Conservation (phyloP, 768 basidiomycete genomes). For the Tephrocybe sp. region DNA sequence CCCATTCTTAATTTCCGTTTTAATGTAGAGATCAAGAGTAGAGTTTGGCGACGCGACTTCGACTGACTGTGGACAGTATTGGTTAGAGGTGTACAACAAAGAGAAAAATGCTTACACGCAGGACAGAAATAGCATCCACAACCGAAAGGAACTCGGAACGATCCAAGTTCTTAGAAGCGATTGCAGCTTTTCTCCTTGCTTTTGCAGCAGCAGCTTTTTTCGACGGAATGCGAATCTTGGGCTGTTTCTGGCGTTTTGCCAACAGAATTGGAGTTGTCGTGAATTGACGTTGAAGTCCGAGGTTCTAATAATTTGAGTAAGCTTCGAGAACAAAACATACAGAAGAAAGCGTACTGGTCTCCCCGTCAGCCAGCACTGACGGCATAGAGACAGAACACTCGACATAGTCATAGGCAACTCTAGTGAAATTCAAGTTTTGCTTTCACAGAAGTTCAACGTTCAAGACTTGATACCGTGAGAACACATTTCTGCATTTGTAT, state of each 20-base stretch:
- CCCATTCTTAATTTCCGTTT: constrained; percentile 77
- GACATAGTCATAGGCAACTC: constrained; percentile 8
- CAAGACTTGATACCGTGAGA: constrained; percentile 14
- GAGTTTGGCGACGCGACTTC: constrained; percentile 77
- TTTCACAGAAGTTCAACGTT: too few species aligned
- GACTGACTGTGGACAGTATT: constrained; percentile 56
- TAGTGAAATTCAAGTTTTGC: background rate
- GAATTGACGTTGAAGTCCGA: constrained; percentile 42
- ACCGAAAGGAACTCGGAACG: constrained; percentile 68
- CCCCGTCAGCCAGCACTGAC: constrained; percentile 24
- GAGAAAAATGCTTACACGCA: constrained; percentile 53
- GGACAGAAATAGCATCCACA: constrained; percentile 62
- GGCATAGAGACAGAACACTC: constrained; percentile 24
- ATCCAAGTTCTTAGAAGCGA: constrained; percentile 54
- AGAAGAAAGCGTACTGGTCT: constrained; percentile 11
- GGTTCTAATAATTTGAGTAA: constrained; percentile 11
- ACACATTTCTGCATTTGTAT: background rate
- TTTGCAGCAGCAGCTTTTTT: constrained; percentile 74
- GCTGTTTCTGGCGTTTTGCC: constrained; percentile 47
- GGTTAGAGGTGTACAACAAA: background rate
- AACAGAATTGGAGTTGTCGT: constrained; percentile 47
- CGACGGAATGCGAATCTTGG: constrained; percentile 56
- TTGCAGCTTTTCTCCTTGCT: constrained; percentile 55
- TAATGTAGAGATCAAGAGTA: constrained; percentile 79
- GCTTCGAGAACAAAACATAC: background rate